Evolutionary conservation across 106 monocot species (phyloP), one percentile per base, ranked within the genome.

Genomic region (Gastrodia elata): DNA sequence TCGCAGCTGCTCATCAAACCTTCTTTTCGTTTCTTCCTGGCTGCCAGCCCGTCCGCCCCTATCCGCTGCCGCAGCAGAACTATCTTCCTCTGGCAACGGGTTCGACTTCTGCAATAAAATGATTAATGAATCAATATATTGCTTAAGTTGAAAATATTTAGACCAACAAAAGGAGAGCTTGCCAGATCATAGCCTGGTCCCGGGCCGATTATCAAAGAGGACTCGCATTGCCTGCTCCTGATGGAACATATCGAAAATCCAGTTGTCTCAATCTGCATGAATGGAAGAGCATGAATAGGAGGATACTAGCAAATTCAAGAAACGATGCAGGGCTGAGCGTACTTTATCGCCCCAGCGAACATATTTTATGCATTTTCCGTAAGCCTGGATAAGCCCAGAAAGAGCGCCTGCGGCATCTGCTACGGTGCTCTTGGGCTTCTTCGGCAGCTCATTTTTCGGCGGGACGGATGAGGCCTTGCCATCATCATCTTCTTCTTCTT

Each of bases 301-400:
- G 27, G 61, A 32, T 28, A 22, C n/a, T 32, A 32, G 28, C 30
- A 61, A 6, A 42, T 1, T 42, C 25, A 10, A 70, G 1, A 25
- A 58, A 58, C 26, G 27, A 8, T 61, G 0, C 3, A 26, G 25
- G 40, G 7, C 2, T 32, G 2, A 28, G 33, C 72, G 79, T 84
- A 96, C 96, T 84, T 82, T 74, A 78, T 96, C 96, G 75, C 92
- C 89, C 96, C 96, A 96, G 64, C 69, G 83, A 82, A 96, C 87
- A 73, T 78, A 88, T 57, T 88, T 96, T 74, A 57, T 71, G 30
- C 49, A 35, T 73, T 82, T 86, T 56, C 85, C 69, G 76, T 96
- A 88, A 25, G 90, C 80, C 40, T 86, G 83, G 64, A 90, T 73
- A 61, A 92, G 46, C n/a, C 96, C 92, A 77, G 90, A 90, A 39